Base-by-base conservation (phyloP, 2,329 filamentous ascomycete species). In the Arthrobotrys megalospora region DNA sequence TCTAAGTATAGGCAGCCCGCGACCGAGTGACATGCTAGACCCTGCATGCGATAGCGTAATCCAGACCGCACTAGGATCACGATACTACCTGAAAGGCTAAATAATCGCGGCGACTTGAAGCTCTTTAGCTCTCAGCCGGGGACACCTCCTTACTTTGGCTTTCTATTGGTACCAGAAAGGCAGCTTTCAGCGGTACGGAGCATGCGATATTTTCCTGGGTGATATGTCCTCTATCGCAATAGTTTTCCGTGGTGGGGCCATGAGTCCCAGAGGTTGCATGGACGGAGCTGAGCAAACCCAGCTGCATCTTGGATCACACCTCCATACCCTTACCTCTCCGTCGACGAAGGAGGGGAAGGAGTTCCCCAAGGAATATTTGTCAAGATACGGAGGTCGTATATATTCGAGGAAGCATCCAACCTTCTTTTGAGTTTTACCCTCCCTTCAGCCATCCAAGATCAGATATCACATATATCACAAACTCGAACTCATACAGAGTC, bases 1-100 rank as follows among this genome's bases (percentile, higher is more conserved):
- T 70, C 72, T 76, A 76, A 76, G 72, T 76, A 76, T 76, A 76
- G 72, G 72, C 58, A 70, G 48, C 32, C 47, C 36, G 24, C 34
- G 48, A 65, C 36, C 50, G 32, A 75, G n/a, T 69, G 58, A 60
- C 72, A 68, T 60, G 72, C 72, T 16, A 64, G 72, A 65, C 72
- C 72, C 72, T 76, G 72, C 72, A 64, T 62, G 45, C 55, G 47
- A 69, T 76, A 76, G 50, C 64, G 72, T 64, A 69, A 69, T 76
- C 72, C 72, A 69, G 72, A 55, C 53, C 62, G 24, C 12, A 67
- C 62, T 41, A 53, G 70, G 52, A 24, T 62, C 63, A 48, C 53
- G 16, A 76, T 76, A 50, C 58, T 69, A 76, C 72, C 72, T 64
- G 45, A 70, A 76, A 38, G 41, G 65, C 64, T 64, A 48, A 58